Evolutionary conservation across 2,329 filamentous ascomycete genomes (phyloP).

Genomic region (Colletotrichum sp.): DNA sequence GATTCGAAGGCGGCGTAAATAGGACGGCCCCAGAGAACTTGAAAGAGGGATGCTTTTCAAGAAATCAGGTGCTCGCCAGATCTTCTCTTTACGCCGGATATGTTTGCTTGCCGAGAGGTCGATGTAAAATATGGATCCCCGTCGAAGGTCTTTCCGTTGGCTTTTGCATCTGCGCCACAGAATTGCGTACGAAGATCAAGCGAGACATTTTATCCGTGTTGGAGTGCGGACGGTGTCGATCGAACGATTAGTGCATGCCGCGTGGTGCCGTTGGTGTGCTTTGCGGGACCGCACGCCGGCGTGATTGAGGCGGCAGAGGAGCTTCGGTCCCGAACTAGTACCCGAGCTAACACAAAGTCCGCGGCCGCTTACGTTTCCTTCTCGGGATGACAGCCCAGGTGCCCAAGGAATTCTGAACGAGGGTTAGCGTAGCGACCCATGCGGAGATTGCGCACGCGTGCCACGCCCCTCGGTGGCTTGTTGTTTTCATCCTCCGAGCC

Average conservation of each 20-base stretch:
- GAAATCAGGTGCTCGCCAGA: not conserved
- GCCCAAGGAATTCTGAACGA: not conserved
- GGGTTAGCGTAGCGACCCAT: not conserved
- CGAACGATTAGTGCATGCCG: not conserved
- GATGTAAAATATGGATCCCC: not conserved
- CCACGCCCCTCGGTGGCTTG: not conserved
- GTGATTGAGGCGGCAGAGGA: not conserved
- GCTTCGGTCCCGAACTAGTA: not conserved
- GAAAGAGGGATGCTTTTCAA: not conserved
- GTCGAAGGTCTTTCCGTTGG: not conserved
- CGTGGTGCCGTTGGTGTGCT: not conserved
- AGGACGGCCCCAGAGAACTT: not conserved
- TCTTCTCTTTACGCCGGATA: not conserved
- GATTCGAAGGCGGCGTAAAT: not conserved
- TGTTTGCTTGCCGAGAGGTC: not conserved
- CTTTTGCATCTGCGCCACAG: not conserved
- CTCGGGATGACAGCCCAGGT: not conserved
- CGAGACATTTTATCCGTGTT: not conserved
- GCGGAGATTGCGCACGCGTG: not conserved
- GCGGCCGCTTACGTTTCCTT: not conserved
- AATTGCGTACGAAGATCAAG: not conserved
- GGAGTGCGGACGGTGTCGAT: not conserved
- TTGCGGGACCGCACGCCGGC: not conserved
- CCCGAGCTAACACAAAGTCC: not conserved
- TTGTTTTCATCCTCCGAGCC: not conserved